Evolutionary conservation across 2,329 filamentous ascomycete genomes (phyloP).

Genomic region (Xylaria sp.): DNA sequence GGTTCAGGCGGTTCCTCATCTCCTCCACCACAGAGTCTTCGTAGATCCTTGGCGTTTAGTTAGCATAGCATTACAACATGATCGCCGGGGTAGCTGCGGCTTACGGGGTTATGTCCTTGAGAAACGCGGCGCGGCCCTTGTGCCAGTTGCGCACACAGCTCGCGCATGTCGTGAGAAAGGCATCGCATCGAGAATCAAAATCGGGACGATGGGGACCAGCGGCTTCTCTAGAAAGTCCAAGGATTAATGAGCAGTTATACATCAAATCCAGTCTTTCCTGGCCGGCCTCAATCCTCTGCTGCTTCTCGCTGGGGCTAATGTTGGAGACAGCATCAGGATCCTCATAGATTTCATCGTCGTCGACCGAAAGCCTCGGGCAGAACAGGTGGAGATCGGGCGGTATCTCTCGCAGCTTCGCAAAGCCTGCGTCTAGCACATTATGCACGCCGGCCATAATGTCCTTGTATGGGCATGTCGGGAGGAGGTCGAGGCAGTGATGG

Average conservation of each 20-base stretch:
- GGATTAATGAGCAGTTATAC: constrained; percentile 74
- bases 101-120: constrained; percentile 71
- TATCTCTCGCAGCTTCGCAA: constrained; percentile 42
- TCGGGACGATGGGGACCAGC: constrained; percentile 69
- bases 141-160: constrained; percentile 81
- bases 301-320: constrained; percentile 63
- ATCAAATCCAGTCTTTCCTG: constrained; percentile 68
- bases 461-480: constrained; percentile 42
- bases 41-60: constrained; percentile 42
- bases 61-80: constrained; percentile 18
- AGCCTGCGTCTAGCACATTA: constrained; percentile 44
- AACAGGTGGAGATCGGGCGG: constrained; percentile 65
- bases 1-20: constrained; percentile 67
- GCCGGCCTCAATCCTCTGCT: constrained; percentile 64
- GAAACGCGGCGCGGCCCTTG: constrained; percentile 70
- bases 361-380: constrained; percentile 71
- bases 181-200: constrained; percentile 68
- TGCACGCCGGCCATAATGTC: constrained; percentile 45
- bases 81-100: constrained; percentile 39
- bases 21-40: constrained; percentile 62
- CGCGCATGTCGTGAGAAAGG: constrained; percentile 72
- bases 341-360: constrained; percentile 74
- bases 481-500: background rate
- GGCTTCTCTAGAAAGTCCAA: constrained; percentile 72
- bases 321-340: constrained; percentile 60